phyloP scores from a whole-genome alignment of 768 basidiomycete genomes.

The Gloeopeniophorella convolvens region DNA sequence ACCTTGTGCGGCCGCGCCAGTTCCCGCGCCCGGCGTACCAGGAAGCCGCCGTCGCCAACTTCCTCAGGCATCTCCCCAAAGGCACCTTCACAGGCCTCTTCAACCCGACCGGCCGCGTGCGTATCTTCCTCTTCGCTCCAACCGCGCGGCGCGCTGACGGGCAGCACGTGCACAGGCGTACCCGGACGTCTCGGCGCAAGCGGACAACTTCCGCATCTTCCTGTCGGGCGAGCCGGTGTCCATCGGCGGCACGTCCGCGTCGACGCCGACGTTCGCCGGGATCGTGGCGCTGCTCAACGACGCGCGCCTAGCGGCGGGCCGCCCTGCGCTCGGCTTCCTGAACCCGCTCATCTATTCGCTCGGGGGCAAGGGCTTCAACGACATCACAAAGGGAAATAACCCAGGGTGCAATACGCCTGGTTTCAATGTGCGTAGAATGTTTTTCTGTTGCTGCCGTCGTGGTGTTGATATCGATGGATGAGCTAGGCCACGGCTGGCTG shows the following conservation, averaged over 20 bases:
- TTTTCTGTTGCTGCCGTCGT: neutral
- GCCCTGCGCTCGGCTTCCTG: conserved; percentile 32
- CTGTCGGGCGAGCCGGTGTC: conserved; percentile 11
- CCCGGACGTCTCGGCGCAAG: conserved; percentile 65
- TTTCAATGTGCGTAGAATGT: conserved; percentile 23
- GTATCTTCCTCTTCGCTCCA: conserved; percentile 31
- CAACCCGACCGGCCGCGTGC: conserved; percentile 54
- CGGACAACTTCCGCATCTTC: conserved; percentile 42
- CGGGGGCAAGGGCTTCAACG: conserved; percentile 27
- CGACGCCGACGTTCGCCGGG: conserved; percentile 58
- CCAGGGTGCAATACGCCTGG: conserved; percentile 34
- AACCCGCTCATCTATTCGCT: conserved; percentile 32
- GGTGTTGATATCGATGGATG: neutral
- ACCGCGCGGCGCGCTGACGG: no score
- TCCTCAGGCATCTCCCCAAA: conserved; percentile 36
- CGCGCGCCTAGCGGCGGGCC: conserved; percentile 26
- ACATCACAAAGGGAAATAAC: conserved; percentile 31
- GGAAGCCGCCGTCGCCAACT: conserved; percentile 34
- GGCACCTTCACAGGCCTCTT: conserved; percentile 48
- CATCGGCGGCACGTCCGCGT: conserved; percentile 54
- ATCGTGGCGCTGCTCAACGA: conserved; percentile 52
- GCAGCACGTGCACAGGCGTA: conserved; percentile 35
- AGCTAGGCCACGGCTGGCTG: conserved; percentile 31
- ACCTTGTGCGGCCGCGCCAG: no score
- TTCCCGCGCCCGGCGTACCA: conserved; percentile 51